A percentile compares a stretch with the other conserved stretches of the same genome.
phyloP scores from a whole-genome alignment of 2,329 filamentous ascomycete species.

The Cordyceps pruinosa region DNA sequence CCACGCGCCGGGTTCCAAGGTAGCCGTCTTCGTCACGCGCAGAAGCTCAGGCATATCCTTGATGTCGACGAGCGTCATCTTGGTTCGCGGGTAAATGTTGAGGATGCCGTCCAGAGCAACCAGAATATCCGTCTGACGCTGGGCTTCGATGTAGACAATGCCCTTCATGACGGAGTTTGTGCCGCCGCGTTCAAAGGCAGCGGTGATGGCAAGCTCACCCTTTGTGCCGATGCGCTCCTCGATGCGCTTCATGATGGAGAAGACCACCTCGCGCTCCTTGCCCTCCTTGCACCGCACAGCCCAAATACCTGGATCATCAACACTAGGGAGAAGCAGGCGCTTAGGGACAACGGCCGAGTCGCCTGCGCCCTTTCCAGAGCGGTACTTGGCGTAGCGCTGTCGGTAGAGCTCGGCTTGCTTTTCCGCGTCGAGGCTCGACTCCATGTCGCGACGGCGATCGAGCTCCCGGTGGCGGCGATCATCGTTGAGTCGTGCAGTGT shows the following conservation, averaged over 20 bases:
- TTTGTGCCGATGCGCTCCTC: conserved; percentile 73
- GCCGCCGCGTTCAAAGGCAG: conserved; percentile 82
- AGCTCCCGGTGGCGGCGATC: conserved; percentile 91
- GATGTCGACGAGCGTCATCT: conserved; percentile 83
- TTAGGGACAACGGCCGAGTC: conserved; percentile 77
- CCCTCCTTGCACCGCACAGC: conserved; percentile 87
- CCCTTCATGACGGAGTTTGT: conserved; percentile 79
- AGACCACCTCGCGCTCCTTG: conserved; percentile 88
- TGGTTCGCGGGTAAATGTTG: conserved; percentile 83
- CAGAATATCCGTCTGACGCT: conserved; percentile 78
- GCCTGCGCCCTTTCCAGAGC: conserved; percentile 54
- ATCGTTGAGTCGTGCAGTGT: conserved; percentile 73
- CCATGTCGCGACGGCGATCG: conserved; percentile 82
- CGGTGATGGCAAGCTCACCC: conserved; percentile 76
- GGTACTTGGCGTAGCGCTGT: conserved; percentile 87
- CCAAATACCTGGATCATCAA: conserved; percentile 95
- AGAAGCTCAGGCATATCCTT: conserved; percentile 98
- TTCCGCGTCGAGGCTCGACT: conserved; percentile 85
- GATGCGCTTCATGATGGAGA: conserved; percentile 80
- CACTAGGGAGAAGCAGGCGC: conserved; percentile 79
- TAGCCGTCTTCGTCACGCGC: conserved; percentile 77
- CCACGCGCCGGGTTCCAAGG: conserved; percentile 81
- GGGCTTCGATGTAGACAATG: conserved; percentile 91
- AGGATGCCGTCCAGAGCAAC: conserved; percentile 75
- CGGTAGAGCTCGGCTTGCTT: conserved; percentile 82